Evolutionary conservation across 177 flowering plant genomes (phyloP).

Genomic region (Vitis hybrid): DNA sequence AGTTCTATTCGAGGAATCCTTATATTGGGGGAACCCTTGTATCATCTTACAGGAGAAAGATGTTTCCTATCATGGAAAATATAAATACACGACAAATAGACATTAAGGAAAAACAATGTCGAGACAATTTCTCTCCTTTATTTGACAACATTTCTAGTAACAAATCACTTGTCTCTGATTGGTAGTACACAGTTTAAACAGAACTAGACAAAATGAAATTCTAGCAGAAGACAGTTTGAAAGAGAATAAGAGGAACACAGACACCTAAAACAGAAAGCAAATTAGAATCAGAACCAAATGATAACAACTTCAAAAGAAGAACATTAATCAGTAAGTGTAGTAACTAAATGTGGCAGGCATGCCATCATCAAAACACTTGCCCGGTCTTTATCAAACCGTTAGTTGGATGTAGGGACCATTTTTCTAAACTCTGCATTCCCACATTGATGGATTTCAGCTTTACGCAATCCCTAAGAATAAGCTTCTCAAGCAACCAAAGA

Average conservation of each 20-base stretch:
- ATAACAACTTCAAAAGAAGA: neutral
- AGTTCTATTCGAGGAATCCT: too few species aligned
- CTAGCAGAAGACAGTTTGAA: too few species aligned
- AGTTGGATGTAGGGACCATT: constrained; percentile 17
- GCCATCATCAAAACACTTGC: constrained; percentile 11
- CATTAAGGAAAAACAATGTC: too few species aligned
- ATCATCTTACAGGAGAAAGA: too few species aligned
- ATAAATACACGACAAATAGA: too few species aligned
- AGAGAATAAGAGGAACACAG: neutral
- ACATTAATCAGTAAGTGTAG: neutral
- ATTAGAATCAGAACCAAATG: neutral
- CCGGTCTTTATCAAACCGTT: constrained; percentile 7
- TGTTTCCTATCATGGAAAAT: too few species aligned
- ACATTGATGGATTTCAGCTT: constrained; percentile 10
- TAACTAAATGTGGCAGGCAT: constrained; percentile 5
- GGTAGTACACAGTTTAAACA: too few species aligned
- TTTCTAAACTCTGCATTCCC: constrained; percentile 9
- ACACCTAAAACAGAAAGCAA: neutral
- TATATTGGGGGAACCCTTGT: too few species aligned
- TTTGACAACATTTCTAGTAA: too few species aligned
- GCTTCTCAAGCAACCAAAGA: constrained; percentile 5
- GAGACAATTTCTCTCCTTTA: too few species aligned
- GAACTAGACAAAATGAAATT: too few species aligned
- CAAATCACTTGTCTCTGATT: too few species aligned
- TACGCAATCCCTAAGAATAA: constrained; percentile 10